Conservation (phyloP, 1,284 basidiomycete genomes). For the Microbotryum lychnidis-dioicae region DNA sequence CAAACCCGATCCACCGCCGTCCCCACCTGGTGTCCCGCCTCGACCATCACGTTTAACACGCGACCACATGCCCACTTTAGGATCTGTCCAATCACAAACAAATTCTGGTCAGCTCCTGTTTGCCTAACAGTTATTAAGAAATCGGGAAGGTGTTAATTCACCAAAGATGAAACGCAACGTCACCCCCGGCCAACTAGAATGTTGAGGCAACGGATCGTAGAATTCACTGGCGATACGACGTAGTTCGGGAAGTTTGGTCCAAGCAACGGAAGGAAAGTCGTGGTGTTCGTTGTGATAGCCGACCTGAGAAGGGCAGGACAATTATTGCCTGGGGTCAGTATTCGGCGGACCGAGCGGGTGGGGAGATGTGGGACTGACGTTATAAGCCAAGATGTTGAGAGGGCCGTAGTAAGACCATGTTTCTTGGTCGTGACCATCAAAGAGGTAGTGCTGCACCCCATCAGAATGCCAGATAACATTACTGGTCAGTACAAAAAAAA, state of each 20-base stretch:
- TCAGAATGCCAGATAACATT: too few species aligned
- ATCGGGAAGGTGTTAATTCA: background rate
- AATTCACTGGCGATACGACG: conserved; percentile 80
- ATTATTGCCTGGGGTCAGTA: too few species aligned
- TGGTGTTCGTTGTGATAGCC: conserved; percentile 99
- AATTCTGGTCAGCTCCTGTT: background rate
- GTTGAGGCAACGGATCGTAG: conserved; percentile 78
- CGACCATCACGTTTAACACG: conserved; percentile 15
- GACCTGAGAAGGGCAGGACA: conserved; percentile 43
- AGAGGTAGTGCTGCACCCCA: conserved; percentile 61
- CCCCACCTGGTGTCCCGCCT: conserved; percentile 3
- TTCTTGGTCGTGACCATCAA: conserved; percentile 80
- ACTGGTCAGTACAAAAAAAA: too few species aligned
- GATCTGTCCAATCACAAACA: conserved; percentile 6
- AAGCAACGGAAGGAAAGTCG: conserved; percentile 88
- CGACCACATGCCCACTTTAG: conserved; percentile 25
- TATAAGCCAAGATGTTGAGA: conserved; percentile 87
- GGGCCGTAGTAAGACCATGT: conserved; percentile 96
- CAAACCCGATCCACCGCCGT: conserved; percentile 14
- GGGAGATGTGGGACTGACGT: conserved; percentile 50
- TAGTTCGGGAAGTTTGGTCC: conserved; percentile 85
- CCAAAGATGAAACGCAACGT: conserved; percentile 85
- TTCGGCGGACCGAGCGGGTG: background rate
- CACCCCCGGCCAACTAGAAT: conserved; percentile 90
- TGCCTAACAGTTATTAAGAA: too few species aligned